Percentiles rank a stretch among this genome's conserved stretches.
Evolutionary conservation across 164 flowering plant species (phyloP).

Genomic region (Kalanchoe fedtschenkoi): DNA sequence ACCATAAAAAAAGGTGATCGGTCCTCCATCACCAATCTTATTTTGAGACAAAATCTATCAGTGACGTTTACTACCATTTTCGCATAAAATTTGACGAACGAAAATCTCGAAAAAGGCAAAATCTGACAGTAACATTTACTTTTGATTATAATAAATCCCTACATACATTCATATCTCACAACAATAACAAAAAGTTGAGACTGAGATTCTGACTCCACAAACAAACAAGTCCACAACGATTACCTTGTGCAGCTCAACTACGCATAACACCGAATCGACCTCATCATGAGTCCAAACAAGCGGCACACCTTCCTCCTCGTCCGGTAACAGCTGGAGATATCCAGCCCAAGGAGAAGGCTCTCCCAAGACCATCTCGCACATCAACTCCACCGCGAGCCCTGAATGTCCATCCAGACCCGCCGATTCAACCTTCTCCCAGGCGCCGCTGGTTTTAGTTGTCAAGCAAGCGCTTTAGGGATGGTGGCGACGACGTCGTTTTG

Average conservation of each 20-base stretch:
- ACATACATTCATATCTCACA: too few relatives aligned
- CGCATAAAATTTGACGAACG: too few relatives aligned
- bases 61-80: too few relatives aligned
- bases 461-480: conserved; percentile 77
- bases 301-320: conserved; percentile 58
- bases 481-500: conserved; percentile 72
- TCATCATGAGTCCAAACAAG: conserved; percentile 61
- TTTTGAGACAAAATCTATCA: too few relatives aligned
- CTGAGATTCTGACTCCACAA: background rate
- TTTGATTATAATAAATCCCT: too few relatives aligned
- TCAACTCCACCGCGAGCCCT: conserved; percentile 65
- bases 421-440: conserved; percentile 39
- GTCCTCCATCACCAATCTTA: too few relatives aligned
- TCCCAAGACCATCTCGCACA: conserved; percentile 78
- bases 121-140: too few relatives aligned
- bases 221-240: background rate
- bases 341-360: conserved; percentile 64
- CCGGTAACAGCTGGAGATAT: conserved; percentile 68
- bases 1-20: too few relatives aligned
- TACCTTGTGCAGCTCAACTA: conserved; percentile 92
- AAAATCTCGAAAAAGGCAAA: too few relatives aligned
- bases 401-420: conserved; percentile 50
- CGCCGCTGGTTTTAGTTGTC: conserved; percentile 53
- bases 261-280: conserved; percentile 48
- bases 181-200: too few relatives aligned